Evolutionary conservation across 306 rosid species (phyloP).

Genomic region (Geum urbanum): DNA sequence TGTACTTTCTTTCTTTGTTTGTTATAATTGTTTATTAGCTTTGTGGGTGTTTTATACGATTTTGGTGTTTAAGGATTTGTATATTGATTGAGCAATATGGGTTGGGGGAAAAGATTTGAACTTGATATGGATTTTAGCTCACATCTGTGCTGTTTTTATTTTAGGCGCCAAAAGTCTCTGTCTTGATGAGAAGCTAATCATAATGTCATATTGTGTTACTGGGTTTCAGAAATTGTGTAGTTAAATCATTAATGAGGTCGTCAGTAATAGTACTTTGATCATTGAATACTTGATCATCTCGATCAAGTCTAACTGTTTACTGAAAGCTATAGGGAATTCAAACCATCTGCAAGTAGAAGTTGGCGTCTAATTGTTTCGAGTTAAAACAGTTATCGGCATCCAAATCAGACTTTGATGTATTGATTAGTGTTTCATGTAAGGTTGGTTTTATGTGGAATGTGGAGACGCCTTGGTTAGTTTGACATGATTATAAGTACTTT

Average conservation of each 20-base stretch:
- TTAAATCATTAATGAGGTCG: background rate
- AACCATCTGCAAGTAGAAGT: too few relatives aligned
- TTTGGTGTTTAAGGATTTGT: too few relatives aligned
- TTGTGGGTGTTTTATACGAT: too few relatives aligned
- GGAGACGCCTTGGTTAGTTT: too few relatives aligned
- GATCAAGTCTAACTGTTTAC: background rate
- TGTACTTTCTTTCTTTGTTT: too few relatives aligned
- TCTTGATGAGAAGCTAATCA: background rate
- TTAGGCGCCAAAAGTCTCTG: background rate
- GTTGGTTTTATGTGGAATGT: background rate
- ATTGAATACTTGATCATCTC: background rate
- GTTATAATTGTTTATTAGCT: background rate
- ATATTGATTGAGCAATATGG: background rate
- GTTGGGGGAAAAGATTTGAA: conserved; percentile 8
- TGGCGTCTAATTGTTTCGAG: conserved; percentile 10
- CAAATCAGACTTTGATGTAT: conserved; percentile 7
- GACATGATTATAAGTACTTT: background rate
- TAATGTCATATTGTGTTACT: background rate
- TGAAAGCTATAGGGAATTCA: too few relatives aligned
- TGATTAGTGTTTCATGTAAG: conserved; percentile 1
- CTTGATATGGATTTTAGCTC: conserved; percentile 1
- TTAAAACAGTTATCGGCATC: background rate
- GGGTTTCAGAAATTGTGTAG: background rate
- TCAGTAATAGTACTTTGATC: background rate
- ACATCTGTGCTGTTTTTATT: background rate